Evolutionary conservation across 164 flowering plant genomes (phyloP), one percentile per base, ranked within the genome.

Genomic region (Nelumbo lutea): DNA sequence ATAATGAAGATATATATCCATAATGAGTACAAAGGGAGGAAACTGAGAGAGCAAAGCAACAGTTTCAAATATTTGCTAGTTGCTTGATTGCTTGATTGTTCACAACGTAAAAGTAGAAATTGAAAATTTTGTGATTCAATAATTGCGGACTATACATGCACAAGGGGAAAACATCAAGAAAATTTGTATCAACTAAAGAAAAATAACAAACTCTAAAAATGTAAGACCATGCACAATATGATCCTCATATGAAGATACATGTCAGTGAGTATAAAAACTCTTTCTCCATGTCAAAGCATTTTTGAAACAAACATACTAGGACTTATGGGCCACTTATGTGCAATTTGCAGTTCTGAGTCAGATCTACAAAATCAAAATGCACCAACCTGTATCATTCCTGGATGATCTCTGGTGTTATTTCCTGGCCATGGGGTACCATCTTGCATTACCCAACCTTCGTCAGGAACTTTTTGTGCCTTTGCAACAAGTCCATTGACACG

Each of bases 391-490:
- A 86, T 86, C 89, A 86, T 84, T 64, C 89, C 89, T 48, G 87
- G 89, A 71, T 86, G 87, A 75, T 86, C 87, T 42, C 84, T 70
- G 11, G 77, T 80, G 72, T 81, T 85, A 69, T 85, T 85, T 52
- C 87, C 89, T 10, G 89, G 87, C 89, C 88, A 83, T 48, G 86
- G 83, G 50, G 86, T 81, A 27, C 88, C 88, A 79, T 85, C 88
- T 74, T 83, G 88, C 88, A 82, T 84, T 53, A 82, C 70, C 87
- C 87, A 84, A 46, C 87, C 87, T 51, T 83, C 87, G 45, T 83
- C 87, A 42, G 87, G 87, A 71, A 83, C 70, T 69, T 84, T 84
- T 62, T 68, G 70, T 62, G 88, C 84, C 42, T 63, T 81, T 14
- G 88, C 80, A 64, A 85, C 88, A 50, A 83, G 74, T 13, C 69